Base-by-base conservation (phyloP, 495 filamentous ascomycete genomes). In the Talaromyces borbonicus region DNA sequence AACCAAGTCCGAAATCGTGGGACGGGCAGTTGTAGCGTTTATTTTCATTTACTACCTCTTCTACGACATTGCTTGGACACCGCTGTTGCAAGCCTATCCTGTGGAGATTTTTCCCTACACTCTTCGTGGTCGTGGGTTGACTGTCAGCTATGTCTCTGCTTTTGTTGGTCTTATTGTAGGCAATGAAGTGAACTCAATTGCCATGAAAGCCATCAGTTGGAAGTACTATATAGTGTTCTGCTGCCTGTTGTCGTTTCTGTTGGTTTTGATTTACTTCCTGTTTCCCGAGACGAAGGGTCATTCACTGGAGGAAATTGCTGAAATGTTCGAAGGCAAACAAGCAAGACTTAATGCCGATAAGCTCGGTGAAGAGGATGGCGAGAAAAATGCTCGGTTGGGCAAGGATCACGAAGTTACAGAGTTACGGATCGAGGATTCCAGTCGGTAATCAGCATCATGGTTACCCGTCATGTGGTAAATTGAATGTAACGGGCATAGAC, bases 51-150 rank as follows among this genome's bases (percentile, higher is more conserved):
- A 81, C 58, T 54, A 58, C 46, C 29, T 63, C 43, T 75, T 68
- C 48, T 81, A 80, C 57, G 71, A 75, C 50, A 73, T 80, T 43
- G 72, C 73, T 40, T 78, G 77, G 59, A 77, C 77, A 1, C 75
- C 78, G 36, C 62, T 84, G 42, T 63, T 84, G 24, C 72, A 81
- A 40, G 75, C 79, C 24, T 82, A 82, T 50, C 73, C 76, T 0
- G 68, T 81, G 22, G 82, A 85, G 62, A 75, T 85, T 25, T 63
- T 82, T 8, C 80, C 80, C 0, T 87, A 80, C 65, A 72, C 75
- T 32, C 67, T 85, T 47, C 74, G 80, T 14, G 79, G 80, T 29
- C 85, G 84, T 66, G 81, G 81, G 27, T 76, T 84, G 66, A 78
- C 82, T 58, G 66, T 78, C 41, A 73, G 77, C 67, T 77, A 76